Evolutionary conservation across 805 yeast species (phyloP).

Genomic region (Alloascoidea hylecoeti): DNA sequence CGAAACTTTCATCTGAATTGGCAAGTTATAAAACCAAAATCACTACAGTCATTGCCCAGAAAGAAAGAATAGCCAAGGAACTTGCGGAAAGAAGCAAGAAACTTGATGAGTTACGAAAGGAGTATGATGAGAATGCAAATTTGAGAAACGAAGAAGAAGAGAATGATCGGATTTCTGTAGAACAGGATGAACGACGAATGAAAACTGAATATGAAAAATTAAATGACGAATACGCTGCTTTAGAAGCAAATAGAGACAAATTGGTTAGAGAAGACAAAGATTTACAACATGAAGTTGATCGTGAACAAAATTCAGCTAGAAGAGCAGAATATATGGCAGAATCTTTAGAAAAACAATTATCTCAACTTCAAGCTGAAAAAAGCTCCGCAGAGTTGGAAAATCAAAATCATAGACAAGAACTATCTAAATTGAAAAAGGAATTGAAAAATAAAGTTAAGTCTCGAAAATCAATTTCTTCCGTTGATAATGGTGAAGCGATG

Average conservation of each 20-base stretch:
- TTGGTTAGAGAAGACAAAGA: conserved; percentile 16
- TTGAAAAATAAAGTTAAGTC: conserved; percentile 42
- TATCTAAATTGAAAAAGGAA: conserved; percentile 25
- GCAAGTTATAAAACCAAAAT: conserved; percentile 9
- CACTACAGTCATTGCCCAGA: conserved; percentile 3
- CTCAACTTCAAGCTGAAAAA: conserved; percentile 7
- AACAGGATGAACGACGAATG: background rate
- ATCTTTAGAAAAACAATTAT: conserved; percentile 9
- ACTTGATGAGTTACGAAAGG: background rate
- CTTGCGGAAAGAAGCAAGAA: background rate
- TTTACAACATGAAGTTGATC: conserved; percentile 12
- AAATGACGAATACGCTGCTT: conserved; percentile 10
- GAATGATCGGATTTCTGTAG: background rate
- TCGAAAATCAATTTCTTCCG: conserved; percentile 48
- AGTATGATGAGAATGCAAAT: background rate
- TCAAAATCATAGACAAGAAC: conserved; percentile 24
- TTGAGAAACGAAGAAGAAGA: conserved; percentile 3
- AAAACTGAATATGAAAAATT: background rate
- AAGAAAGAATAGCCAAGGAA: background rate
- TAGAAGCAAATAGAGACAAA: conserved; percentile 7
- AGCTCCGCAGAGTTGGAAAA: conserved; percentile 9
- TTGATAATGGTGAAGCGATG: conserved; percentile 39
- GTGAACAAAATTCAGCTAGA: conserved; percentile 10
- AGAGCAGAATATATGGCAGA: conserved; percentile 9
- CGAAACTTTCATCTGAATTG: conserved; percentile 9